These are phyloP conservation scores for Aspergillus sclerotialis DNA, from an alignment of 2,329 filamentous ascomycete genomes.

Conservation along the genomic window DNA sequence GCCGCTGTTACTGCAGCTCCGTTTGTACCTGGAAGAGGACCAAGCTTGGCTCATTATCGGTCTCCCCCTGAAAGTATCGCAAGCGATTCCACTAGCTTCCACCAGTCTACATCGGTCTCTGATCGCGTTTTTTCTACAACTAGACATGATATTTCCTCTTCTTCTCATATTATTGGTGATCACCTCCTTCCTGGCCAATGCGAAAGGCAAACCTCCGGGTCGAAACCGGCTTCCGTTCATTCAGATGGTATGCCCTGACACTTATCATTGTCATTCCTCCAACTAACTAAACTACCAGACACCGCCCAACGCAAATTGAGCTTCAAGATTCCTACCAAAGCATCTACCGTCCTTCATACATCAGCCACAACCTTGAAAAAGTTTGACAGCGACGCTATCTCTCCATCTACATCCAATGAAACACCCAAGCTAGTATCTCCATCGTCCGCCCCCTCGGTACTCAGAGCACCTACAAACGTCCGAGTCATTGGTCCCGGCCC, in stretches of 20 bases:
- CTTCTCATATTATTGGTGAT: constrained; percentile 12
- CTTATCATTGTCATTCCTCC: not conserved
- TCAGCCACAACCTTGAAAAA: no score
- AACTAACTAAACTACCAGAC: no score
- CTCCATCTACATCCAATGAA: no score
- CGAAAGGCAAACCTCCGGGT: not conserved
- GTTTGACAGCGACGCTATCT: no score
- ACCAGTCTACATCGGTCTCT: not conserved
- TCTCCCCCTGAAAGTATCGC: constrained; percentile 4
- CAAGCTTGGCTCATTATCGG: constrained; percentile 5
- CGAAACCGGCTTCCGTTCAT: not conserved
- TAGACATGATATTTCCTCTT: not conserved
- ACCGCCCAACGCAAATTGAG: no score
- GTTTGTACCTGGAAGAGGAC: constrained; percentile 6
- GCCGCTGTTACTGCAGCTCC: constrained; percentile 7
- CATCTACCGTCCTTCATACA: no score
- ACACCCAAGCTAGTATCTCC: no score
- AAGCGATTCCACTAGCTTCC: constrained; percentile 3
- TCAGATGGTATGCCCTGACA: not conserved
- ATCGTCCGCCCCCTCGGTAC: no score
- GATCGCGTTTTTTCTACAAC: not conserved
- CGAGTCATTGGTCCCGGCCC: no score
- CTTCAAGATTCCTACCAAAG: no score
- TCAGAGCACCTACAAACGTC: no score
- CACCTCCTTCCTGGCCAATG: constrained; percentile 17